Percentiles rank a stretch among this genome's conserved stretches.
Conservation (phyloP, 345 rosid species). For the Citrus medica region DNA sequence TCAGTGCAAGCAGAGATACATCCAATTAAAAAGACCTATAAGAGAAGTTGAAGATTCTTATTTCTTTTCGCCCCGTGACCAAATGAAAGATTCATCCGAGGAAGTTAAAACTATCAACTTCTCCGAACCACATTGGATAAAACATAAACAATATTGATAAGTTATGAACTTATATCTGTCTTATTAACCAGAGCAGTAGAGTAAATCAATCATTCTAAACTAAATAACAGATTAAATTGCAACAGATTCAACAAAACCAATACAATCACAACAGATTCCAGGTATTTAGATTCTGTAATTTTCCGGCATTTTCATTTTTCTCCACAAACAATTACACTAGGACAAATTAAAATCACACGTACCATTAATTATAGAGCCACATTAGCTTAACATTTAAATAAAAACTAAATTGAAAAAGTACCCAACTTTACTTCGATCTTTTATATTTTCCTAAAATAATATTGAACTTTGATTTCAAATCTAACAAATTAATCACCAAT, state of each 20-base stretch:
- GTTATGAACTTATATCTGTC: neutral
- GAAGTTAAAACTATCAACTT: neutral
- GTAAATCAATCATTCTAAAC: neutral
- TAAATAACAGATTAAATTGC: neutral
- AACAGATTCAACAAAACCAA: neutral
- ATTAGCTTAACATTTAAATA: neutral
- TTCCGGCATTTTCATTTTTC: neutral
- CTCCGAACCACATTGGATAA: neutral
- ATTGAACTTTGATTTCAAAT: neutral
- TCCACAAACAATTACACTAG: neutral
- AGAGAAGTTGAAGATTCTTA: neutral
- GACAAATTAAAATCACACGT: neutral
- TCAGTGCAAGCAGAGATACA: no score
- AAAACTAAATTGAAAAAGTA: neutral
- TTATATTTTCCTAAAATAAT: neutral
- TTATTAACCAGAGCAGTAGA: neutral
- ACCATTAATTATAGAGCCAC: neutral
- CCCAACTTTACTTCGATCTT: conserved; percentile 4
- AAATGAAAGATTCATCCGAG: neutral
- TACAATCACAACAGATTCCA: neutral
- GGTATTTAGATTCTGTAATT: neutral
- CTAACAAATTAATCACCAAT: neutral
- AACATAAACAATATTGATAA: neutral
- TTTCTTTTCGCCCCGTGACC: neutral
- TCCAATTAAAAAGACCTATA: no score